Evolutionary conservation across 75 land plant genomes (phyloP).

Genomic region (Isoetes taiwanensis): DNA sequence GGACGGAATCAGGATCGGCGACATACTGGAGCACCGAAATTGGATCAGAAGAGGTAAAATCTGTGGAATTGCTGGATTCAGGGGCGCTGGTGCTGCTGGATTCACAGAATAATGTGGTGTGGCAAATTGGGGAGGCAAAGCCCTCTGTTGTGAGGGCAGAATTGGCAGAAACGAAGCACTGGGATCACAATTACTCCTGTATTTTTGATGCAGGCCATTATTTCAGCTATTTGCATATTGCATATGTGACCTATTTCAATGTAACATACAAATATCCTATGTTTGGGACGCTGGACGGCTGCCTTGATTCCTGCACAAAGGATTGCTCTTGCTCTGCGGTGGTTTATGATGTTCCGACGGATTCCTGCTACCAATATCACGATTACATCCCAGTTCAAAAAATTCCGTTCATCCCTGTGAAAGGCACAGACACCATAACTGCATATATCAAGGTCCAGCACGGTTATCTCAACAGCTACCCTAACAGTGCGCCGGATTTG

Average conservation of each 20-base stretch:
- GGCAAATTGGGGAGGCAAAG: too few relatives aligned
- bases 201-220: neutral
- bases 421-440: neutral
- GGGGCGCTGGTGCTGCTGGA: too few relatives aligned
- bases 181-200: conserved; percentile 8
- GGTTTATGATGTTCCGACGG: neutral
- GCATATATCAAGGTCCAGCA: conserved; percentile 5
- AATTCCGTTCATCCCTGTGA: conserved; percentile 1
- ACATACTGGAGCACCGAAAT: too few relatives aligned
- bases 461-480: too few relatives aligned
- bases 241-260: conserved; percentile 4
- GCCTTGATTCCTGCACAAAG: conserved; percentile 1
- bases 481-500: too few relatives aligned
- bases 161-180: too few relatives aligned
- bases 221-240: neutral
- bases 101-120: too few relatives aligned
- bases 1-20: too few relatives aligned
- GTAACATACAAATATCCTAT: neutral
- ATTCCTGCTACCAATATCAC: conserved; percentile 6
- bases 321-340: conserved; percentile 5
- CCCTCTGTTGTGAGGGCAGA: too few relatives aligned
- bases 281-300: neutral
- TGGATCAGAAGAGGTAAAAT: too few relatives aligned
- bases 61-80: too few relatives aligned
- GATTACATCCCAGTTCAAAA: conserved; percentile 3